Conservation (phyloP, 305 asterid genomes). For the Fraxinus xanthoxyloides region DNA sequence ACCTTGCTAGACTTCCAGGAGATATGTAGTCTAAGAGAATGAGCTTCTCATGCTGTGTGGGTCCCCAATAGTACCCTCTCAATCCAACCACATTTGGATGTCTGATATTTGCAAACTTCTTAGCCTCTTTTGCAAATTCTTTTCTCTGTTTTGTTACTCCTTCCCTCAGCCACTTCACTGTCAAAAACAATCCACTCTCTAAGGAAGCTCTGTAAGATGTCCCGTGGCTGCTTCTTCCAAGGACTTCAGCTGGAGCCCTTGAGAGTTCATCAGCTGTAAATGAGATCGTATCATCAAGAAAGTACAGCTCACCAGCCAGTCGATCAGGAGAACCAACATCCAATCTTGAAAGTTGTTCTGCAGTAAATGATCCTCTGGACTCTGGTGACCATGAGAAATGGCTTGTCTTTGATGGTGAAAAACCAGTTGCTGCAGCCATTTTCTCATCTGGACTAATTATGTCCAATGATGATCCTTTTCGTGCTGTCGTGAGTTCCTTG, state of each 20-base stretch:
- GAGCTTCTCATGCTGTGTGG: slow-evolving; percentile 95
- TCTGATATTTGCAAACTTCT: slow-evolving; percentile 83
- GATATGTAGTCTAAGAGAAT: slow-evolving; percentile 90
- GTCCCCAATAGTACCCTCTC: slow-evolving; percentile 99
- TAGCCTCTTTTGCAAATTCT: slow-evolving; percentile 94
- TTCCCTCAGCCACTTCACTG: slow-evolving; percentile 98
- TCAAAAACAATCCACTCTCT: slow-evolving; percentile 79
- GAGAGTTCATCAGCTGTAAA: slow-evolving; percentile 90
- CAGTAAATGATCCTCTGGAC: slow-evolving; percentile 73
- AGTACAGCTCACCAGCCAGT: slow-evolving; percentile 85
- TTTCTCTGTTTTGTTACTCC: slow-evolving; percentile 97
- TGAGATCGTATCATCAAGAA: slow-evolving; percentile 87
- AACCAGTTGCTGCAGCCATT: slow-evolving; percentile 58
- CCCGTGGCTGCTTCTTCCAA: slow-evolving; percentile 97
- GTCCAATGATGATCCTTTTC: slow-evolving; percentile 65
- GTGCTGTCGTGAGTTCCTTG: slow-evolving; percentile 56
- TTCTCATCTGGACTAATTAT: slow-evolving; percentile 71
- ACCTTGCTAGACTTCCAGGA: slow-evolving; percentile 90
- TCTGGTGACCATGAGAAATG: slow-evolving; percentile 89
- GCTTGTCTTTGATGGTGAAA: slow-evolving; percentile 83
- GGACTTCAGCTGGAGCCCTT: slow-evolving; percentile 95
- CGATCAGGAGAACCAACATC: slow-evolving; percentile 86
- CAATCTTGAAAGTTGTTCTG: slow-evolving; percentile 70
- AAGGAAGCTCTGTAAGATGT: slow-evolving; percentile 85
- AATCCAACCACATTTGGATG: slow-evolving; percentile 98